Conservation (phyloP, 169 alveolate species). For the Eimeria zaria region DNA sequence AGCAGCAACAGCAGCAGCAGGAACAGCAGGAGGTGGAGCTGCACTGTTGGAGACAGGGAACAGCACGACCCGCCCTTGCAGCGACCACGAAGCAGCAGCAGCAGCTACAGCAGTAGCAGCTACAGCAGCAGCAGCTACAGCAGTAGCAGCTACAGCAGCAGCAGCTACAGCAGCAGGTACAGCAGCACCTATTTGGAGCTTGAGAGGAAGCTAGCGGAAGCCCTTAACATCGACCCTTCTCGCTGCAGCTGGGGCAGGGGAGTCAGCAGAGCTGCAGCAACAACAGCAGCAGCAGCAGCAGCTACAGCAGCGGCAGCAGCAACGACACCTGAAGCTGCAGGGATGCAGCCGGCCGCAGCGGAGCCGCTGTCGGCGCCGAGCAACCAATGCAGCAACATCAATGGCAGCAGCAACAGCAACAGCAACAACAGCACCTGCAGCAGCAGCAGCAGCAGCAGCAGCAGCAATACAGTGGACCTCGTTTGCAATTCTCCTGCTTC, state of each 20-base stretch:
- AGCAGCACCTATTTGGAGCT: constrained; percentile 9
- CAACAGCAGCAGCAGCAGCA: not conserved
- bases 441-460: not conserved
- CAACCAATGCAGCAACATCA: not conserved
- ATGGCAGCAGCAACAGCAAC: constrained; percentile 29
- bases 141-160: not conserved
- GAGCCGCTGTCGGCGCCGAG: not conserved
- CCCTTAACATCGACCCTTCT: constrained; percentile 17
- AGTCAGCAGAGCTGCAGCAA: not conserved
- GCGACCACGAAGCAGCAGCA: not conserved
- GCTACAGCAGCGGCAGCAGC: not conserved
- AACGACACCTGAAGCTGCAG: not conserved
- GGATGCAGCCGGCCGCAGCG: not conserved
- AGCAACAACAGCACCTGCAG: constrained; percentile 13
- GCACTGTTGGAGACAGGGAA: not conserved
- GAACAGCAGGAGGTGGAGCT: not conserved
- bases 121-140: not conserved
- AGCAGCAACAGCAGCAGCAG: constrained; percentile 5
- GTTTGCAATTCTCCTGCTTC: not conserved
- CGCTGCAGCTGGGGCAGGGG: not conserved
- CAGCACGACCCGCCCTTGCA: not conserved
- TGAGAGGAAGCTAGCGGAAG: constrained; percentile 32
- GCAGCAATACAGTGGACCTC: not conserved
- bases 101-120: constrained; percentile 53
- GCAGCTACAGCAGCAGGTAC: constrained; percentile 10